Conservation (phyloP, 345 rosid species). For the Linum trigynum region DNA sequence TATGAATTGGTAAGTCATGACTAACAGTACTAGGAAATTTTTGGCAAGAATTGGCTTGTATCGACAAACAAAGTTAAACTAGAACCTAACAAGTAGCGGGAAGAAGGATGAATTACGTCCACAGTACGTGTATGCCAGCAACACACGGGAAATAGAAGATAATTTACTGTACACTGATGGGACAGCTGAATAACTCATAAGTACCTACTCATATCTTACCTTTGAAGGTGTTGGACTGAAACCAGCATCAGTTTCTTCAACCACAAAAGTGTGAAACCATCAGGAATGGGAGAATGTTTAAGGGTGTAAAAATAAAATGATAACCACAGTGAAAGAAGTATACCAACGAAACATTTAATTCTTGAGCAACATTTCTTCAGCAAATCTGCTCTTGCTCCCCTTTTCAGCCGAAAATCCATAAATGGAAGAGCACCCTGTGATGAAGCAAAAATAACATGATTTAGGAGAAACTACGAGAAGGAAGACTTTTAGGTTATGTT, state of each 20-base stretch:
- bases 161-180: not conserved
- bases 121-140: not conserved
- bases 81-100: no score
- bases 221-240: conserved; percentile 63
- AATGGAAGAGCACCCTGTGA: conserved; percentile 50
- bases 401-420: conserved; percentile 43
- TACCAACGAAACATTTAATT: conserved; percentile 71
- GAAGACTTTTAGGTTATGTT: not conserved
- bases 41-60: no score
- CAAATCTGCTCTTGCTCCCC: conserved; percentile 39
- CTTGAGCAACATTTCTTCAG: conserved; percentile 52
- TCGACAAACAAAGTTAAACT: no score
- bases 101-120: not conserved
- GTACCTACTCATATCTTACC: conserved; percentile 23
- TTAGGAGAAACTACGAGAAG: not conserved
- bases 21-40: no score
- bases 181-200: not conserved
- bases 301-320: not conserved
- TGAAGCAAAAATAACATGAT: conserved; percentile 4
- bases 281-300: not conserved
- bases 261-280: not conserved
- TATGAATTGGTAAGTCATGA: no score
- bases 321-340: conserved; percentile 6
- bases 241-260: conserved; percentile 73
- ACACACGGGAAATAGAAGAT: not conserved